Conservation (phyloP, 2,329 filamentous ascomycete species). For the Neofusicoccum umdonicola region DNA sequence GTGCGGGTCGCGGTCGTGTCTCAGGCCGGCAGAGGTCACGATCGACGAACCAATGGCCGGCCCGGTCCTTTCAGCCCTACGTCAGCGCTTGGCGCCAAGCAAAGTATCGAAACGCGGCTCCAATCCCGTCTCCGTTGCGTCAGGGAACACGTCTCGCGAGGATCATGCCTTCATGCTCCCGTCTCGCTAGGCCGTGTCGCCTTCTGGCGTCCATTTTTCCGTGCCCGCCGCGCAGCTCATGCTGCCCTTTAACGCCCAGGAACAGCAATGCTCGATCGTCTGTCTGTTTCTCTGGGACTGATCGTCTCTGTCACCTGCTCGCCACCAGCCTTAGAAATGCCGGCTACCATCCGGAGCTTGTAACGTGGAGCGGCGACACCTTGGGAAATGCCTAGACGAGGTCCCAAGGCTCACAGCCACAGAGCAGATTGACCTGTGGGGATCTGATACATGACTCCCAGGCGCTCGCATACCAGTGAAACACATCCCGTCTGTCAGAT, state of each 20-base stretch:
- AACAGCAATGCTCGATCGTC: no score
- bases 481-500: neutral
- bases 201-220: neutral
- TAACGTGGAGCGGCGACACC: no score
- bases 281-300: no score
- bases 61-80: constrained; percentile 12
- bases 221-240: neutral
- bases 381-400: no score
- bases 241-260: no score
- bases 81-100: constrained; percentile 1
- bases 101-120: constrained; percentile 5
- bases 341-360: no score
- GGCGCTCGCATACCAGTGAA: neutral
- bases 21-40: neutral
- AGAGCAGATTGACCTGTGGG: no score
- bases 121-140: neutral
- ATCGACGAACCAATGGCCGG: constrained; percentile 9
- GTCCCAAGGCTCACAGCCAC: no score
- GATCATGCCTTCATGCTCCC: neutral
- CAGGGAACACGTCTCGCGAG: constrained; percentile 2
- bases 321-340: no score
- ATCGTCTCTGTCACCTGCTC: no score
- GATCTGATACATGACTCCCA: neutral
- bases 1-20: constrained; percentile 11
- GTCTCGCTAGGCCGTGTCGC: neutral